Evolutionary conservation across 2,329 filamentous ascomycete genomes (phyloP).

Genomic region (Cladobotryum protrusum): DNA sequence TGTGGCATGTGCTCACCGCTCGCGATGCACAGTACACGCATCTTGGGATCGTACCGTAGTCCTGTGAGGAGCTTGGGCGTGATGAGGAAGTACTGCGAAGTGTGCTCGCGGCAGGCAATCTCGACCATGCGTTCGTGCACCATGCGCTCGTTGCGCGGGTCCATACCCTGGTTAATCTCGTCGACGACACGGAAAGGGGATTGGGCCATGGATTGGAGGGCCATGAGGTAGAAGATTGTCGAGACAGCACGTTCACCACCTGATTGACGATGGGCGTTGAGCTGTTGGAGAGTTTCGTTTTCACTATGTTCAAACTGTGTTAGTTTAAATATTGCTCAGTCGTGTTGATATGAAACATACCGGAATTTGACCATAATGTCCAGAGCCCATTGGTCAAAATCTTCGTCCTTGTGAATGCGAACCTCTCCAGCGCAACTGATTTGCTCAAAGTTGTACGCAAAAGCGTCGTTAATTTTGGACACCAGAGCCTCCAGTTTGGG

Average conservation of each 20-base stretch:
- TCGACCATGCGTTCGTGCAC: slow-evolving; percentile 98
- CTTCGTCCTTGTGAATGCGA: slow-evolving; percentile 77
- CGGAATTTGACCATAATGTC: slow-evolving; percentile 94
- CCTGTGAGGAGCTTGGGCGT: slow-evolving; percentile 89
- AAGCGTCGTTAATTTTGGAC: slow-evolving; percentile 77
- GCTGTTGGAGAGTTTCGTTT: slow-evolving; percentile 73
- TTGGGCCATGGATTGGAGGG: slow-evolving; percentile 85
- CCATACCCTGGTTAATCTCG: slow-evolving; percentile 99
- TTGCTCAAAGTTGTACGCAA: slow-evolving; percentile 86
- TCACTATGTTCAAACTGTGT: slow-evolving; percentile 42
- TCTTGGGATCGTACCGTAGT: slow-evolving; percentile 78
- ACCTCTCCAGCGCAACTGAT: slow-evolving; percentile 95
- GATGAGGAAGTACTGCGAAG: slow-evolving; percentile 90
- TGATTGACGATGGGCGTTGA: slow-evolving; percentile 90
- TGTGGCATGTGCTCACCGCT: slow-evolving; percentile 70
- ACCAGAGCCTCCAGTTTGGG: slow-evolving; percentile 74
- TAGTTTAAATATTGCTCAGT: background rate
- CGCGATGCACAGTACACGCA: slow-evolving; percentile 91
- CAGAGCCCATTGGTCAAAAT: slow-evolving; percentile 91
- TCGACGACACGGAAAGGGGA: slow-evolving; percentile 97
- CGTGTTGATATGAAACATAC: slow-evolving; percentile 39
- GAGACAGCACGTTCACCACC: slow-evolving; percentile 94
- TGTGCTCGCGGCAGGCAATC: slow-evolving; percentile 81
- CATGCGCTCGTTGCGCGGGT: slow-evolving; percentile 95
- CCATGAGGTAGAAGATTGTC: slow-evolving; percentile 99